Conservation (phyloP, 192 early-diverging fungal species). For the Linnemannia zychae region DNA sequence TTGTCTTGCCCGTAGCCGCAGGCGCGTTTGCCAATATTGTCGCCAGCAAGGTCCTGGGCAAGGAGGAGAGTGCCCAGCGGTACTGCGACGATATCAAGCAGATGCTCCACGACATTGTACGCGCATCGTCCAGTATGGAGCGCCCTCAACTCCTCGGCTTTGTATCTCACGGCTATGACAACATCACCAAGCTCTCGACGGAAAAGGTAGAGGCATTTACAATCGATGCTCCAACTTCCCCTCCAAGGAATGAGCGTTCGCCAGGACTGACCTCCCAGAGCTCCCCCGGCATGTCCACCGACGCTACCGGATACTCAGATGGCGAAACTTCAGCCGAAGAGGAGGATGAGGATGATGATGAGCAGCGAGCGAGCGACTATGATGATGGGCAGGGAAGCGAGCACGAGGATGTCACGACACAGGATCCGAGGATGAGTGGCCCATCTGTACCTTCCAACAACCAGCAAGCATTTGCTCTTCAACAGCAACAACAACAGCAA, state of each 20-base stretch:
- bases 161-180: conserved; percentile 19
- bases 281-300: conserved; percentile 25
- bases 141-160: conserved; percentile 16
- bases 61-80: conserved; percentile 34
- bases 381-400: conserved; percentile 23
- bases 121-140: conserved; percentile 40
- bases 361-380: background rate
- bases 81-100: conserved; percentile 47
- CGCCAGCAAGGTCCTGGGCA: conserved; percentile 34
- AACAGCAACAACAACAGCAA: conserved; percentile 14
- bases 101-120: conserved; percentile 41
- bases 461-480: background rate
- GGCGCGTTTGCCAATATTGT: conserved; percentile 53
- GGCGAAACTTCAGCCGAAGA: conserved; percentile 20
- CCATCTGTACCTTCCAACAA: background rate
- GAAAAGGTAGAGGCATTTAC: conserved; percentile 12
- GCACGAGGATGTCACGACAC: background rate
- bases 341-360: conserved; percentile 11
- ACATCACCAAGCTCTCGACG: conserved; percentile 15
- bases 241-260: conserved; percentile 38
- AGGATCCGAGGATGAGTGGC: conserved; percentile 22
- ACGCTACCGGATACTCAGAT: conserved; percentile 16
- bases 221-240: conserved; percentile 17
- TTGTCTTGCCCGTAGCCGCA: conserved; percentile 45
- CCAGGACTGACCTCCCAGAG: conserved; percentile 20